Percentiles rank a stretch among this genome's conserved stretches.
phyloP scores from a whole-genome alignment of 148 eudicot species.

The Amaranthus palmeri region DNA sequence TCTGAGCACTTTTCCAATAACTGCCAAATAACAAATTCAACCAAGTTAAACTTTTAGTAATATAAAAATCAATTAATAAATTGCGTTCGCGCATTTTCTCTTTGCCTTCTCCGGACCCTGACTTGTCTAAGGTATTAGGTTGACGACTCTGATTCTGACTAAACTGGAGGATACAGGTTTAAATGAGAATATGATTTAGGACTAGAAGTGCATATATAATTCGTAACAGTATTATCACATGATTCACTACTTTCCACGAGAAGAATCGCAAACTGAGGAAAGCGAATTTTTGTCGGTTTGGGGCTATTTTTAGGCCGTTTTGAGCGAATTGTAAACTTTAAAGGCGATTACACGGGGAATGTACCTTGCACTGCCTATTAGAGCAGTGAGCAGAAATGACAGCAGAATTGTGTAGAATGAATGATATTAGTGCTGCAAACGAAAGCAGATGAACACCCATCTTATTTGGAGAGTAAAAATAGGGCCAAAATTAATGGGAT shows the following conservation, averaged over 20 bases:
- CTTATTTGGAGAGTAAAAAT: not conserved
- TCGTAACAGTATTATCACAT: no score
- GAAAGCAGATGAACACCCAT: conserved; percentile 12
- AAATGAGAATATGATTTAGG: no score
- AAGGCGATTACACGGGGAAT: not conserved
- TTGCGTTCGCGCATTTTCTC: no score
- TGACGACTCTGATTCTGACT: no score
- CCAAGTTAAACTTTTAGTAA: not conserved
- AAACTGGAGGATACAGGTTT: no score
- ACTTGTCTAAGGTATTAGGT: no score
- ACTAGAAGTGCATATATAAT: no score
- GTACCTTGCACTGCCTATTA: conserved; percentile 22
- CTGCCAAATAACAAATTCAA: conserved; percentile 12
- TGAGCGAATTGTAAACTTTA: no score
- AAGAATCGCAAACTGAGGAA: no score
- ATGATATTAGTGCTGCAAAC: conserved; percentile 4
- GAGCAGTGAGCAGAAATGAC: conserved; percentile 16
- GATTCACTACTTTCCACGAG: no score
- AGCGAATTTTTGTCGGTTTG: no score
- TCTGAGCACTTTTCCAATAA: conserved; percentile 29
- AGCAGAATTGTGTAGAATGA: not conserved
- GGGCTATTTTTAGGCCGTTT: not conserved
- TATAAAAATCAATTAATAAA: not conserved
- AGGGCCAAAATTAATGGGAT: not conserved
- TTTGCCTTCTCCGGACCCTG: no score